These are phyloP conservation scores for Termitomyces eurrhizus DNA, from an alignment of 768 basidiomycete species.

Conservation along the genomic window DNA sequence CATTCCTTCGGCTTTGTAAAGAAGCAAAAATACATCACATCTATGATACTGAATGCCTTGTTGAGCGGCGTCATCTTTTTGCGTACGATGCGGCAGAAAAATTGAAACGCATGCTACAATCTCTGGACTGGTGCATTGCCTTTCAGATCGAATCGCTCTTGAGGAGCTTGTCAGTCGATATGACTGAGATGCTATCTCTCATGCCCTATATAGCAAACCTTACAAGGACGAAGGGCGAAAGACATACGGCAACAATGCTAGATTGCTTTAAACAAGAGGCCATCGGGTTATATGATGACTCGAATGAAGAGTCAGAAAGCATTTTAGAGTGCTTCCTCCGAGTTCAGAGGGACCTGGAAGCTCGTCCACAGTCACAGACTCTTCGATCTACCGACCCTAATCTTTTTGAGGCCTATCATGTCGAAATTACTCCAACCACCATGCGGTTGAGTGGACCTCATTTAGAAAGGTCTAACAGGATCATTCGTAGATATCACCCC, in stretches of 20 bases:
- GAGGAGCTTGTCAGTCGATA: slow-evolving; percentile 39
- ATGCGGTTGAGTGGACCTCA: slow-evolving; percentile 51
- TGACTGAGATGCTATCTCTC: slow-evolving; percentile 45
- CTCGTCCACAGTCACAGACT: slow-evolving; percentile 13
- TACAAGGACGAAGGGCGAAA: slow-evolving; percentile 24
- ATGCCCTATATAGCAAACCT: slow-evolving; percentile 30
- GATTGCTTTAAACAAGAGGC: slow-evolving; percentile 30
- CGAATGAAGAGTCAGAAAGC: slow-evolving; percentile 13
- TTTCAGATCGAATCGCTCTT: slow-evolving; percentile 55
- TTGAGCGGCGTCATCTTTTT: slow-evolving; percentile 43
- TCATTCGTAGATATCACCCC: slow-evolving; percentile 48
- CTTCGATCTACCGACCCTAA: slow-evolving; percentile 26
- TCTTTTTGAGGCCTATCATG: slow-evolving; percentile 41
- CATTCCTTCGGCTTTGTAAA: slow-evolving; percentile 35
- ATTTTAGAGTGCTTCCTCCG: slow-evolving; percentile 29
- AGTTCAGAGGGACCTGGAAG: slow-evolving; percentile 22
- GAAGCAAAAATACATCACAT: slow-evolving; percentile 35
- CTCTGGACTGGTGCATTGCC: slow-evolving; percentile 46
- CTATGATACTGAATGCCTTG: slow-evolving; percentile 30
- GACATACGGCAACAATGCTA: slow-evolving; percentile 37
- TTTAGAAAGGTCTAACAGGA: slow-evolving; percentile 57
- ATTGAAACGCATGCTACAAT: slow-evolving; percentile 29
- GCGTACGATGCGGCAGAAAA: slow-evolving; percentile 27
- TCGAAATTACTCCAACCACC: slow-evolving; percentile 51
- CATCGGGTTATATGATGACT: slow-evolving; percentile 22